Conservation (phyloP, 2,329 filamentous ascomycete genomes). For the Epichloe gansuensis region DNA sequence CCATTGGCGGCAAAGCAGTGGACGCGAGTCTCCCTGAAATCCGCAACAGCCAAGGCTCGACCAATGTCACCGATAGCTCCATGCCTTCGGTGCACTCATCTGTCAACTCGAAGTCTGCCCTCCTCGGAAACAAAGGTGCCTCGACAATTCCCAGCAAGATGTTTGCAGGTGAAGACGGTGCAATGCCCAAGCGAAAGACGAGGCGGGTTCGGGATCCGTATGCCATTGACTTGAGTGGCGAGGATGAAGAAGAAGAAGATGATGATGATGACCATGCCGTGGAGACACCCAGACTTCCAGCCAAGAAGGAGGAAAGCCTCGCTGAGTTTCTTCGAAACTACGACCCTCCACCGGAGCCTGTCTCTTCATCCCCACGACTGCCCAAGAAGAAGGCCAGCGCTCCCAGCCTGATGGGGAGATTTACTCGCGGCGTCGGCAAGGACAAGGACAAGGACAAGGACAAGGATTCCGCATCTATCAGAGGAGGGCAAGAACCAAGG, state of each 20-base stretch:
- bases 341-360: conserved; percentile 47
- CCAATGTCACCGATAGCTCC: conserved; percentile 45
- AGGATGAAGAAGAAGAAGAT: conserved; percentile 42
- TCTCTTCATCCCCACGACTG: conserved; percentile 18
- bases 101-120: conserved; percentile 62
- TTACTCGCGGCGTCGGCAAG: conserved; percentile 26
- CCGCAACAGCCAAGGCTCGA: conserved; percentile 44
- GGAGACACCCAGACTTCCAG: conserved; percentile 25
- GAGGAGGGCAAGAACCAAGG: conserved; percentile 11
- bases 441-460: conserved; percentile 4
- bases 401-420: conserved; percentile 48
- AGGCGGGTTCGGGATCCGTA: conserved; percentile 79
- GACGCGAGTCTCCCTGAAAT: conserved; percentile 46
- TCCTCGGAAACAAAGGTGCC: conserved; percentile 35
- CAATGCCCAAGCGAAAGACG: conserved; percentile 60
- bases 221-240: conserved; percentile 70
- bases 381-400: conserved; percentile 55
- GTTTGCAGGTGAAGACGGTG: conserved; percentile 39
- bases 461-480: conserved; percentile 17
- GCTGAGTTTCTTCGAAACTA: conserved; percentile 63
- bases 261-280: conserved; percentile 36
- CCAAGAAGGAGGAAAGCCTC: conserved; percentile 51
- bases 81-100: conserved; percentile 48
- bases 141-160: conserved; percentile 20
- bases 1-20: conserved; percentile 41